Conservation (phyloP, 371 early-diverging fungal genomes). For the Circinella umbellata region DNA sequence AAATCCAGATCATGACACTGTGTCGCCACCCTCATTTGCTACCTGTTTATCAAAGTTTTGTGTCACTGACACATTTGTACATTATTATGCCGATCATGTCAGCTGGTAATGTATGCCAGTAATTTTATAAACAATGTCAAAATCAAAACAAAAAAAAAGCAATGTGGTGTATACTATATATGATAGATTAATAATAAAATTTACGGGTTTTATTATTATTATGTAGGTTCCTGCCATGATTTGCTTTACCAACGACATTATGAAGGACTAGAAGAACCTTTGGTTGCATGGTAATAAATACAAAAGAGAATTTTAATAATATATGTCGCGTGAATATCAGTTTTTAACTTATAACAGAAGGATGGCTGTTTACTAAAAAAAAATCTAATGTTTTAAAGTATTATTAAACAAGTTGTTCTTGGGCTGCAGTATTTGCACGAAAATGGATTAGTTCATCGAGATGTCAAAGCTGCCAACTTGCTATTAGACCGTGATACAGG, state of each 20-base stretch:
- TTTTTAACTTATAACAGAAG: too few species aligned
- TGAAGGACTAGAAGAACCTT: constrained; percentile 36
- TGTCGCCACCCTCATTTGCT: constrained; percentile 70
- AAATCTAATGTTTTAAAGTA: constrained; percentile 32
- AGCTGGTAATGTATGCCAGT: constrained; percentile 43
- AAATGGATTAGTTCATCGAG: constrained; percentile 92
- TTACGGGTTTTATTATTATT: too few species aligned
- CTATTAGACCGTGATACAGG: constrained; percentile 77
- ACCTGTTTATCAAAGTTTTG: constrained; percentile 68
- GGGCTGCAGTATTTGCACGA: constrained; percentile 92
- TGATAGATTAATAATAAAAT: too few species aligned
- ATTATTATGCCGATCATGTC: constrained; percentile 73
- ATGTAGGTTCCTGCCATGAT: constrained; percentile 46
- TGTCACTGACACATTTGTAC: constrained; percentile 55
- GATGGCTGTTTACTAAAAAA: not conserved
- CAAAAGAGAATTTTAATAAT: not conserved
- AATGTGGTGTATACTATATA: too few species aligned
- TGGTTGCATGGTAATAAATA: constrained; percentile 37
- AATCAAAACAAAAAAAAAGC: too few species aligned
- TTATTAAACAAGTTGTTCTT: constrained; percentile 83
- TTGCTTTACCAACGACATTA: constrained; percentile 27
- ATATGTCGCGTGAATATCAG: not conserved
- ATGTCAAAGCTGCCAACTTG: constrained; percentile 94
- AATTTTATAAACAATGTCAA: not conserved
- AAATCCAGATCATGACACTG: constrained; percentile 75